Percentiles rank a stretch among this genome's conserved stretches.
Conservation (phyloP, 2,329 filamentous ascomycete genomes). For the Byssothecium circinans region DNA sequence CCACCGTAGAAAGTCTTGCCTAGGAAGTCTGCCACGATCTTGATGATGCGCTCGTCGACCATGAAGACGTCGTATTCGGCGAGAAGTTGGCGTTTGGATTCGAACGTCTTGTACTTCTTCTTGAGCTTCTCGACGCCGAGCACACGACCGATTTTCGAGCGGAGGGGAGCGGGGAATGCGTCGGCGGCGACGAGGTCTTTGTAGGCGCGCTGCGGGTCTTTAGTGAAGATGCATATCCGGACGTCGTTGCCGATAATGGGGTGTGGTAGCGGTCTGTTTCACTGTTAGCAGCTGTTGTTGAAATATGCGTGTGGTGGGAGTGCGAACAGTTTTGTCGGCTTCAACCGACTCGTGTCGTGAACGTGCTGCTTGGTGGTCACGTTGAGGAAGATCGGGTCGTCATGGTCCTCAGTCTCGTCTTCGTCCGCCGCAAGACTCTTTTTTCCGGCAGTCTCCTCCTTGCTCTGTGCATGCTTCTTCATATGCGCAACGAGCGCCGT, state of each 20-base stretch:
- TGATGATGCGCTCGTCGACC: conserved; percentile 81
- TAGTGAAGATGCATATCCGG: conserved; percentile 83
- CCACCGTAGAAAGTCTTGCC: conserved; percentile 93
- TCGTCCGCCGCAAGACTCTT: conserved; percentile 55
- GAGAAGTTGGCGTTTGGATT: conserved; percentile 75
- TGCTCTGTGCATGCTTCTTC: conserved; percentile 52
- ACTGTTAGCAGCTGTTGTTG: conserved; percentile 9
- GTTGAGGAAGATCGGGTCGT: conserved; percentile 61
- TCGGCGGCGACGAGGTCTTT: conserved; percentile 82
- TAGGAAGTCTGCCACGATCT: conserved; percentile 71
- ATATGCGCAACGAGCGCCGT: conserved; percentile 62
- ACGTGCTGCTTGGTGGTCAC: conserved; percentile 68
- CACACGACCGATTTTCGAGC: conserved; percentile 58
- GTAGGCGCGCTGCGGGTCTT: conserved; percentile 79
- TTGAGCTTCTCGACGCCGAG: conserved; percentile 85
- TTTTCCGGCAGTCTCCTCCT: conserved; percentile 54
- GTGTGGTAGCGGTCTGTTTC: conserved; percentile 65
- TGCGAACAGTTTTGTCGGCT: conserved; percentile 73
- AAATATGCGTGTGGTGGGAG: not conserved
- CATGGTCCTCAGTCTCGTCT: conserved; percentile 50
- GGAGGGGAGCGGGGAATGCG: conserved; percentile 55
- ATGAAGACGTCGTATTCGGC: conserved; percentile 91
- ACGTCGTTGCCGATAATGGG: conserved; percentile 67
- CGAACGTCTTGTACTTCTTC: conserved; percentile 85
- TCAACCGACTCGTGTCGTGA: conserved; percentile 73